Evolutionary conservation across 495 filamentous ascomycete genomes (phyloP), one percentile per base, ranked within the genome.

Genomic region (Thermothielavioides terrestris): DNA sequence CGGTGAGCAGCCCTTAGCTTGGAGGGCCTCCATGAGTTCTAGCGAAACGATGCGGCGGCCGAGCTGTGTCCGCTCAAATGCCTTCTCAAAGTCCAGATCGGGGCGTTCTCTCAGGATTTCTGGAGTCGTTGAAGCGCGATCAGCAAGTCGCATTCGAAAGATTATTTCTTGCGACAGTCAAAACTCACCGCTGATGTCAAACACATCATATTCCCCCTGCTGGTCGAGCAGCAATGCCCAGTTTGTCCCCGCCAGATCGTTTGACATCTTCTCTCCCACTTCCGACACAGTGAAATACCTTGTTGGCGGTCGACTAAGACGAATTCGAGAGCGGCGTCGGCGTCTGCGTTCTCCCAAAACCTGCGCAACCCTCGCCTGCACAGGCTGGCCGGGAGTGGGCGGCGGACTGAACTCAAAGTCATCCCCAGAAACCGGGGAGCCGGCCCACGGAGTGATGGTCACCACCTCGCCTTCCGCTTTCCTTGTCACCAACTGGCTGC

Each of bases 271-370:
- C 3, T 45, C 41, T 11, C 41, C 49, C n/a, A 52, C 49, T 7
- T 52, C 39, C 4, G 48, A 50, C 7, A 50, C 39, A 8, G 49
- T 45, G n/a, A 42, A 38, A 25, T 52, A 39, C 15, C 6, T 41
- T 0, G 3, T 30, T 23, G 7, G 11, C 23, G 0, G 30, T 12
- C 7, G 6, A 2, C 6, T 11, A 17, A 15, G 9, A 6, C n/a
- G 9, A 6, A 1, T 6, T 8, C 9, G 14, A 1, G 30, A n/a
- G 0, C 28, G 12, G 14, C 7, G 11, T 2, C 14, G 2, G 11
- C 10, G n/a, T n/a, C n/a, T n/a, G n/a, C n/a, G n/a, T 10, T 5
- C 11, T 9, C 0, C 23, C 6, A 3, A 15, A 14, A 28, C 11
- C 23, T 38, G 44, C 32, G 32, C 44, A 1, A 4, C 23, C 5